Evolutionary conservation across 495 filamentous ascomycete genomes (phyloP), one percentile per base, ranked within the genome.

Genomic region (Podospora bellae-mahoneyi): DNA sequence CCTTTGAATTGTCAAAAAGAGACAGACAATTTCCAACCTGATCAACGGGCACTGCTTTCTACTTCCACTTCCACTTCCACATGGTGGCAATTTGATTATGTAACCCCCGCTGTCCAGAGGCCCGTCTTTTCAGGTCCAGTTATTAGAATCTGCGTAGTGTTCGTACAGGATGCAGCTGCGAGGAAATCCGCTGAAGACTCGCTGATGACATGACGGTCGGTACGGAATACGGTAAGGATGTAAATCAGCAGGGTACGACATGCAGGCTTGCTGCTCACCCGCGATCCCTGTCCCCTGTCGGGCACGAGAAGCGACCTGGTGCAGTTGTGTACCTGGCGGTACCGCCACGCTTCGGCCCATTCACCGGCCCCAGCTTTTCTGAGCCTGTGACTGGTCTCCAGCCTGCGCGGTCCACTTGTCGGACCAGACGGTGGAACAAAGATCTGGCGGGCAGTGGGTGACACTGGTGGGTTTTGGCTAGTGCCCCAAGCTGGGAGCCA

Each of bases 261-360:
- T 72, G 67, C 68, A 70, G 59, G 57, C 53, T 68, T 72, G 72
- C 76, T 81, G 77, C 77, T 73, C 79, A 79, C 78, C 78, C 78
- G 78, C 75, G 76, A 80, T 79, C 76, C 75, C 74, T 74, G 77
- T 70, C 66, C 77, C 79, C 72, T 79, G 79, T 73, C 69, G 71
- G 71, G 69, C 69, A 69, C 60, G 64, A 70, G 70, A 72, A 73
- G 69, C 60, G 60, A 69, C 71, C 71, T 61, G 61, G 68, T 55
- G 68, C 68, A 68, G 55, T 64, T 60, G 62, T 23, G 72, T 76
- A 76, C 70, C 72, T 73, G 60, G 27, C 57, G 39, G 73, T 75
- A 73, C 71, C 64, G 70, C 39, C 66, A 57, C 39, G n/a, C 13
- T 56, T 56, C 19, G 65, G 63, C 62, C 66, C 68, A 68, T 60